Base-by-base conservation (phyloP, 805 yeast genomes). In the Lipomyces sp. region DNA sequence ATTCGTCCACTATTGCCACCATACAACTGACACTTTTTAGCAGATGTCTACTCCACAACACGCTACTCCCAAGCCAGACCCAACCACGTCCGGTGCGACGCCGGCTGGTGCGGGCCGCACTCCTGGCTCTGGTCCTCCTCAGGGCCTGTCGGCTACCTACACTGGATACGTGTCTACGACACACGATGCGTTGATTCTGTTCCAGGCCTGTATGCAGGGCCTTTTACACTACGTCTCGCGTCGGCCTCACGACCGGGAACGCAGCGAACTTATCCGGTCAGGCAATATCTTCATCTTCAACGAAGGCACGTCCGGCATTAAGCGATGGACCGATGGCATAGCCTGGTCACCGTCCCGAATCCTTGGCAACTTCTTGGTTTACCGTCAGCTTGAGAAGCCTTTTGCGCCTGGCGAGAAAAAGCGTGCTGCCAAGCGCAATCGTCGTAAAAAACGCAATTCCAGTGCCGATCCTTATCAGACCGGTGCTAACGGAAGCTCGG, bases 321-420 rank as follows among this genome's bases (percentile, higher is more conserved):
- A 90, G 75, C 82, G 98, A 66, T 93, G 98, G 98, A 93, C 98
- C 0, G 98, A 93, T 74, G 97, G 97, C n/a, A 85, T 90, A 13
- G 82, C 93, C 13, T 93, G 98, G 98, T 87, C 93, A 1, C 97
- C 98, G 0, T 89, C 96, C 1, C 81, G 98, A 59, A 92, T 93
- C 51, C 81, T 92, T 34, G 97, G 97, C 4, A 82, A 95, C 65
- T 93, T 93, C 73, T 80, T 93, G 42, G 87, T 93, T 10, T 93
- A 93, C 77, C 84, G 96, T 34, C 96, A 92, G 75, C 76, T 86
- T 45, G 85, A 84, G 68, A 79, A 80, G 69, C 81, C 84, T 0
- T 71, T 80, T 13, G 74, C 75, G 42, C 83, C 82, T 37, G 82
- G 82, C 63, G 85, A 82, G 63, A 79, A 82, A 75, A 80, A 82